Base-by-base conservation (phyloP, 2,329 filamentous ascomycete genomes). In the Neonectria faginata region DNA sequence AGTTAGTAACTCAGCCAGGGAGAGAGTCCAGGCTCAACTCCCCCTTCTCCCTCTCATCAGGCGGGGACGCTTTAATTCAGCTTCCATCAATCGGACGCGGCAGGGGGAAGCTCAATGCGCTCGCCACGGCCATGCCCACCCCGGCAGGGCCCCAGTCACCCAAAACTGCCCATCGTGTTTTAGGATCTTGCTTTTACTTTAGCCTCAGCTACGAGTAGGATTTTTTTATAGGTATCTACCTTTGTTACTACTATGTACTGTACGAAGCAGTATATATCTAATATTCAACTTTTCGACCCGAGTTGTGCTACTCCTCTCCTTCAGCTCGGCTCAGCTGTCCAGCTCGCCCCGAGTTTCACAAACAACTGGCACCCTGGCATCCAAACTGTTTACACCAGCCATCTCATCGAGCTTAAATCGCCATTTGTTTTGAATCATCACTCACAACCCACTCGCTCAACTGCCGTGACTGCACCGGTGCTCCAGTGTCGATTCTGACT, bases 171-270 rank as follows among this genome's bases (percentile, higher is more conserved):
- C 33, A 42, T 61, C 20, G 47, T 70, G 57, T 70, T 69, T 68
- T 57, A 67, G 64, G 33, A 64, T 60, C 44, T 56, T 51, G 27
- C 67, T 68, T 71, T 70, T 71, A 57, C 61, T 36, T 70, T 63
- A 62, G 52, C 62, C 33, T 73, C 53, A 59, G 66, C 57, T 62
- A 70, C 39, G 39, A 42, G 20, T 42, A 42, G 39, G 20, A n/a
- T n/a, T n/a, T n/a, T n/a, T 42, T 18, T 42, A 0, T 18, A 5
- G 25, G 7, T 18, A 18, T 42, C 39, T 20, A 42, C 39, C 36
- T n/a, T 39, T 7, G 14, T 6, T n/a, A 16, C 12, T 36, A 14
- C 36, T 39, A 39, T 39, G 36, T n/a, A 39, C 36, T 69, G 47
- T 67, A 58, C 29, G 5, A 33, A 18, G 42, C 29, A 36, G 25